Evolutionary conservation across 176 grass and related monocot species (phyloP).

Genomic region (Dactylis glomerata): DNA sequence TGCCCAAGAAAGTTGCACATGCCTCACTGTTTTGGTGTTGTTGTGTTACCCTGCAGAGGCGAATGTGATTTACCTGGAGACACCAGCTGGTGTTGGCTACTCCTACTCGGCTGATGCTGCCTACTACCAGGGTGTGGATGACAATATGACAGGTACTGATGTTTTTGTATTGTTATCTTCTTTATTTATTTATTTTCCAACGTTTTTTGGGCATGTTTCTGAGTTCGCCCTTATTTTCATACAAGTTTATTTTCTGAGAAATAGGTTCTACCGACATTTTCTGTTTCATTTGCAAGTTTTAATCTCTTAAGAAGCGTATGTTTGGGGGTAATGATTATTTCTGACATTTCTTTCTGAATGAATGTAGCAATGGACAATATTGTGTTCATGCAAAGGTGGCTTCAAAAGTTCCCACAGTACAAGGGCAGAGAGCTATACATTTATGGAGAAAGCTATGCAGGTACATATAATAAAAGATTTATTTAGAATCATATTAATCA

Average conservation of each 20-base stretch:
- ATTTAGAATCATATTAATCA: neutral
- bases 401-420: constrained; percentile 85
- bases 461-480: constrained; percentile 1
- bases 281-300: neutral
- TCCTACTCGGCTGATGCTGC: constrained; percentile 77
- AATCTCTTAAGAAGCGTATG: neutral
- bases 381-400: constrained; percentile 88
- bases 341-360: constrained; percentile 43
- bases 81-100: constrained; percentile 84
- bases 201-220: neutral
- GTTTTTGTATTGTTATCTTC: neutral
- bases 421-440: constrained; percentile 86
- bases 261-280: neutral
- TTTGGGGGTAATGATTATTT: constrained; percentile 22
- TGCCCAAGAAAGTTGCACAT: constrained; percentile 20
- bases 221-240: neutral
- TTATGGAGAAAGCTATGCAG: constrained; percentile 93
- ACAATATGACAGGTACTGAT: constrained; percentile 77
- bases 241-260: neutral
- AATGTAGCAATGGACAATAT: constrained; percentile 84
- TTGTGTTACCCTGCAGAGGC: constrained; percentile 50
- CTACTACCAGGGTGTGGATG: constrained; percentile 82
- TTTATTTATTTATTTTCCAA: neutral
- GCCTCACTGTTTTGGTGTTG: constrained; percentile 13
- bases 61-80: constrained; percentile 90